phyloP scores from a whole-genome alignment of 331 rosid species.

The Erythrophleum ivorense region DNA sequence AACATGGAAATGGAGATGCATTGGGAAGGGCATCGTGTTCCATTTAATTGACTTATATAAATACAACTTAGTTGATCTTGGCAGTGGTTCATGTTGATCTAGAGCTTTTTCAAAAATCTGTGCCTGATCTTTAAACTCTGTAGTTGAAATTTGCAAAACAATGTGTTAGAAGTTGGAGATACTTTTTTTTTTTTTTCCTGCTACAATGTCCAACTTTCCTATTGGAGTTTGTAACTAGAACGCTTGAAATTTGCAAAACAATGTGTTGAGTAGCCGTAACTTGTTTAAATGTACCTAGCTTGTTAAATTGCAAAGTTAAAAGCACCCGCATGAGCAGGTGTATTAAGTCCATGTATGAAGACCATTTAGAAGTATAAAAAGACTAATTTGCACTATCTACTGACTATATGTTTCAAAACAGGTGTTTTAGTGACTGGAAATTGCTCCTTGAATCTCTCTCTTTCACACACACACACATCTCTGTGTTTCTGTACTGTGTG shows the following conservation, averaged over 20 bases:
- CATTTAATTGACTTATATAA: neutral
- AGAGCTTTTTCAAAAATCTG: neutral
- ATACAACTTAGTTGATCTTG: neutral
- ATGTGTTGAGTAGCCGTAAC: neutral
- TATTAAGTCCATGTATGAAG: neutral
- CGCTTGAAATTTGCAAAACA: neutral
- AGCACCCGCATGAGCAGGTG: neutral
- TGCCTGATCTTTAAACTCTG: neutral
- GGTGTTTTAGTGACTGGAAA: neutral
- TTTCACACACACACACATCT: no score
- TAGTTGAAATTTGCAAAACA: neutral
- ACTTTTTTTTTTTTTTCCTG: neutral
- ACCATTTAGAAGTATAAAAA: neutral
- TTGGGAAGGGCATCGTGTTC: conserved; percentile 7
- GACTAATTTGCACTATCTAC: neutral
- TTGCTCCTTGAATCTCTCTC: no score
- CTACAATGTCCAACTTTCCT: neutral
- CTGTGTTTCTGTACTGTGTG: no score
- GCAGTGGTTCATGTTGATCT: conserved; percentile 3
- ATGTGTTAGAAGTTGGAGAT: conserved; percentile 9
- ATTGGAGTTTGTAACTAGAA: conserved; percentile 25
- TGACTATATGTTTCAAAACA: neutral
- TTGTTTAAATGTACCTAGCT: neutral
- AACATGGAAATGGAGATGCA: neutral
- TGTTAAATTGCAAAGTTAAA: neutral